Evolutionary conservation across 1,139 yeast genomes (phyloP).

Genomic region (Protomyces arabidopsidicola): DNA sequence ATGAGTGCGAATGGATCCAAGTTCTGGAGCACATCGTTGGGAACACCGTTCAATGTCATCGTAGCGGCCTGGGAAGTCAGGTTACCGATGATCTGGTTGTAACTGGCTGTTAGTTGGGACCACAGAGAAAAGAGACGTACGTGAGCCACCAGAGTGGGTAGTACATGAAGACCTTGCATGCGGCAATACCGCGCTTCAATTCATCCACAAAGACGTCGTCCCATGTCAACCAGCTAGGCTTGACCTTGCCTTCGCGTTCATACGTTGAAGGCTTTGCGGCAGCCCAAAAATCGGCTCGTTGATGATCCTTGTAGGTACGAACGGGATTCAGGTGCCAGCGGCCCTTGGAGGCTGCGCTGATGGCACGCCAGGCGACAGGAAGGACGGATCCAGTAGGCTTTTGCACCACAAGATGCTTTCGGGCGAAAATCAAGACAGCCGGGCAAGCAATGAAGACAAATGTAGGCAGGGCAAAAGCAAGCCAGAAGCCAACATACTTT

Average conservation of each 20-base stretch:
- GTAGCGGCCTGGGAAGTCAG: slow-evolving; percentile 61
- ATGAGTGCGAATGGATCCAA: slow-evolving; percentile 60
- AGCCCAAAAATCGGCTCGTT: slow-evolving; percentile 48
- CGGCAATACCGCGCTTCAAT: slow-evolving; percentile 53
- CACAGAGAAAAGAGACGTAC: background rate
- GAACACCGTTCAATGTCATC: slow-evolving; percentile 61
- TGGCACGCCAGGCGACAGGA: slow-evolving; percentile 49
- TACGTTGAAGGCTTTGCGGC: slow-evolving; percentile 32
- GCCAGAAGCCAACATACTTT: slow-evolving; percentile 66
- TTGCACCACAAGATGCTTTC: slow-evolving; percentile 53
- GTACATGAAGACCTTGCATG: slow-evolving; percentile 60
- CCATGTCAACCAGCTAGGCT: slow-evolving; percentile 42
- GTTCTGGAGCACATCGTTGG: slow-evolving; percentile 63
- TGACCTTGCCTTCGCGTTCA: background rate
- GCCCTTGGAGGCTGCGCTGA: slow-evolving; percentile 36
- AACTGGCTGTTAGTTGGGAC: slow-evolving; percentile 32
- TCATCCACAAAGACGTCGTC: slow-evolving; percentile 59
- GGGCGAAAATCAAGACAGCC: slow-evolving; percentile 53
- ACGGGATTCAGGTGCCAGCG: slow-evolving; percentile 19
- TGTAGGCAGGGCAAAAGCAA: slow-evolving; percentile 66
- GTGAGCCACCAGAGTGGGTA: slow-evolving; percentile 66
- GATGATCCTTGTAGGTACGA: slow-evolving; percentile 8
- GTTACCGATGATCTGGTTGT: slow-evolving; percentile 63
- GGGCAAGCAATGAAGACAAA: slow-evolving; percentile 60
- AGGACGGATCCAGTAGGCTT: slow-evolving; percentile 63